Evolutionary conservation across 2,329 filamentous ascomycete species (phyloP).

Genomic region (Cordyceps cicadae): DNA sequence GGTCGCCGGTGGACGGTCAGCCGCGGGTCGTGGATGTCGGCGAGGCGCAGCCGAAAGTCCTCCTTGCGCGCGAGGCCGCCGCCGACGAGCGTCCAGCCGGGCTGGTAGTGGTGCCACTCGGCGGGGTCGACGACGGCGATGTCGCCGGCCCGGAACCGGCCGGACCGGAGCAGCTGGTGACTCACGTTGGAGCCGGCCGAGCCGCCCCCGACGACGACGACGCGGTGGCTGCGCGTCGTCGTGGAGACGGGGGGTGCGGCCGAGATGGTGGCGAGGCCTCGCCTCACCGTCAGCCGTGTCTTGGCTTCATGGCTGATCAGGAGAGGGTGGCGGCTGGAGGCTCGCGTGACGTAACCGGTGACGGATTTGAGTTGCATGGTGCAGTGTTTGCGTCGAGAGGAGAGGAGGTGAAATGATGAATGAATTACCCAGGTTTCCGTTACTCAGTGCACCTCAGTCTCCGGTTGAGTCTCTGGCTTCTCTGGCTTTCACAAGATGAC

Average conservation of each 20-base stretch:
- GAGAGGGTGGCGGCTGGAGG: not conserved
- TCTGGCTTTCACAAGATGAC: not conserved
- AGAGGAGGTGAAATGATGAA: not conserved
- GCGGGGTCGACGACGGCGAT: conserved; percentile 59
- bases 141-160: conserved; percentile 48
- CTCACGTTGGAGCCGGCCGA: conserved; percentile 56
- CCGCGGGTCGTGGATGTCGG: conserved; percentile 46
- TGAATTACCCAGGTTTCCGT: not conserved
- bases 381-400: not conserved
- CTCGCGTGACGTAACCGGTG: not conserved
- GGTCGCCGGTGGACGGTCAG: conserved; percentile 48
- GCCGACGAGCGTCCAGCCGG: conserved; percentile 61
- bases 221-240: conserved; percentile 38
- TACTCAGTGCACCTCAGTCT: too few relatives aligned
- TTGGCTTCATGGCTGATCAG: not conserved
- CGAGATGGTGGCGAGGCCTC: not conserved
- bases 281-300: not conserved
- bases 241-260: not conserved
- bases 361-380: not conserved
- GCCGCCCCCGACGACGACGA: conserved; percentile 60
- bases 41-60: conserved; percentile 43
- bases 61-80: conserved; percentile 57
- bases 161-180: conserved; percentile 56
- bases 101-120: conserved; percentile 58
- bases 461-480: not conserved